Percentiles rank a stretch among this genome's conserved stretches.
Evolutionary conservation across 306 rosid species (phyloP).

Genomic region (Lathyrus sativus): DNA sequence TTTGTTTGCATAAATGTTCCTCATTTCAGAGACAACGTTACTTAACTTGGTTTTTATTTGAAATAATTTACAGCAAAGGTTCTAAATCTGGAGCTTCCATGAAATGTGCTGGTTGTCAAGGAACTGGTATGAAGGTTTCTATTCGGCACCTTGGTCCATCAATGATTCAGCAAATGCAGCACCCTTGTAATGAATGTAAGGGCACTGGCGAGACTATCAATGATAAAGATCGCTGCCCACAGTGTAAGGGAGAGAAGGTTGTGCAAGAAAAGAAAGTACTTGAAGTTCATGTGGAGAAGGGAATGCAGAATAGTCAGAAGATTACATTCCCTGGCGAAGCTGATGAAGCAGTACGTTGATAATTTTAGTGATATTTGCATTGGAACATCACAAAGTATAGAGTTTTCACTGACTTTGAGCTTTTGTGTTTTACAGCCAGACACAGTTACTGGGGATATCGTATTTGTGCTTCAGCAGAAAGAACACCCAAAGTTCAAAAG

Average conservation of each 20-base stretch:
- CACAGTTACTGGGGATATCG: constrained; percentile 92
- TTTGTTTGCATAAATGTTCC: neutral
- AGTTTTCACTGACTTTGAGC: constrained; percentile 12
- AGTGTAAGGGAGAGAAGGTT: constrained; percentile 93
- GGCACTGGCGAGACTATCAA: constrained; percentile 94
- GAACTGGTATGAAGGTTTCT: constrained; percentile 92
- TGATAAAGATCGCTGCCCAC: constrained; percentile 85
- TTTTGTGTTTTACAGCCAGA: constrained; percentile 70
- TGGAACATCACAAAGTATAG: neutral
- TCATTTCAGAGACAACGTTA: neutral
- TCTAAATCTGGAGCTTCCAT: constrained; percentile 91
- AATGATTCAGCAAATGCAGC: constrained; percentile 99
- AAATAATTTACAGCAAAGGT: constrained; percentile 65
- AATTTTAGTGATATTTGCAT: neutral
- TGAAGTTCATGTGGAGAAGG: constrained; percentile 88
- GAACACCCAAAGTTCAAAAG: constrained; percentile 89
- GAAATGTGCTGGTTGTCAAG: constrained; percentile 91
- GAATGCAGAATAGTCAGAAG: constrained; percentile 91
- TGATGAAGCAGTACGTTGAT: constrained; percentile 73
- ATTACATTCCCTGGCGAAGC: constrained; percentile 97
- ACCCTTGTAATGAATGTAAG: constrained; percentile 91
- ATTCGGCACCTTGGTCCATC: constrained; percentile 93
- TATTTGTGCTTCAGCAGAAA: constrained; percentile 86
- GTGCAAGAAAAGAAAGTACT: constrained; percentile 92
- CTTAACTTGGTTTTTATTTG: neutral